Evolutionary conservation across 768 basidiomycete genomes (phyloP).

Genomic region (Suillus variegatus): DNA sequence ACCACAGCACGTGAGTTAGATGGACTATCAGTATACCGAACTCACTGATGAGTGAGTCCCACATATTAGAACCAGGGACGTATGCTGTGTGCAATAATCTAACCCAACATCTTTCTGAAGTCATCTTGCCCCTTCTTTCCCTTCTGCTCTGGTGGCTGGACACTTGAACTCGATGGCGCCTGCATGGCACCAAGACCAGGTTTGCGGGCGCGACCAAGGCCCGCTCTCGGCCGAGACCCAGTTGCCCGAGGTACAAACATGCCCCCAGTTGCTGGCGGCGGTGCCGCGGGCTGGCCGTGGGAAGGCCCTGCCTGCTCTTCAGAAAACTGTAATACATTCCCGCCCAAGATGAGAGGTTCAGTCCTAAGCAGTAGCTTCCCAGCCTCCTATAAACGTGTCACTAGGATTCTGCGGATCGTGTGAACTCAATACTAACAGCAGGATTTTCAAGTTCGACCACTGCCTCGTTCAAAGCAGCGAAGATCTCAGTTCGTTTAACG

Average conservation of each 20-base stretch:
- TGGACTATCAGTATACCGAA: background rate
- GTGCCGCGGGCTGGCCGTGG: slow-evolving; percentile 28
- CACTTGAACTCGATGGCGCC: slow-evolving; percentile 19
- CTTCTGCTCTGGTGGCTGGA: slow-evolving; percentile 23
- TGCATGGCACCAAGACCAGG: slow-evolving; percentile 25
- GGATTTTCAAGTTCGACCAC: slow-evolving; percentile 65
- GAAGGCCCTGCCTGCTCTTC: slow-evolving; percentile 48
- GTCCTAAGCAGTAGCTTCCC: slow-evolving; percentile 73
- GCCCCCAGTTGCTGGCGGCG: slow-evolving; percentile 43
- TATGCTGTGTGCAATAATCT: background rate
- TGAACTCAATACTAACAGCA: slow-evolving; percentile 46
- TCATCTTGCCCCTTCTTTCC: slow-evolving; percentile 77
- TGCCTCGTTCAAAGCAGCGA: slow-evolving; percentile 60
- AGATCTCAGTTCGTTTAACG: slow-evolving; percentile 76
- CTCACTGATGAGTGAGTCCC: background rate
- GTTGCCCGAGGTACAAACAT: slow-evolving; percentile 72
- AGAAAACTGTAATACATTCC: slow-evolving; percentile 54
- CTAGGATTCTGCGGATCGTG: background rate
- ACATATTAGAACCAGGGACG: background rate
- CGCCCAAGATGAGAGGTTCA: slow-evolving; percentile 74
- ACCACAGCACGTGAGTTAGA: background rate
- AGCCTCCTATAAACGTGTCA: slow-evolving; percentile 60
- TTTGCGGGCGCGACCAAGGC: slow-evolving; percentile 60
- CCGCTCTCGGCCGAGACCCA: slow-evolving; percentile 67
- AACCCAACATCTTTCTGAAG: slow-evolving; percentile 76